Evolutionary conservation across 208 protist species (phyloP).

Genomic region (Endotrypanum monterogeii): DNA sequence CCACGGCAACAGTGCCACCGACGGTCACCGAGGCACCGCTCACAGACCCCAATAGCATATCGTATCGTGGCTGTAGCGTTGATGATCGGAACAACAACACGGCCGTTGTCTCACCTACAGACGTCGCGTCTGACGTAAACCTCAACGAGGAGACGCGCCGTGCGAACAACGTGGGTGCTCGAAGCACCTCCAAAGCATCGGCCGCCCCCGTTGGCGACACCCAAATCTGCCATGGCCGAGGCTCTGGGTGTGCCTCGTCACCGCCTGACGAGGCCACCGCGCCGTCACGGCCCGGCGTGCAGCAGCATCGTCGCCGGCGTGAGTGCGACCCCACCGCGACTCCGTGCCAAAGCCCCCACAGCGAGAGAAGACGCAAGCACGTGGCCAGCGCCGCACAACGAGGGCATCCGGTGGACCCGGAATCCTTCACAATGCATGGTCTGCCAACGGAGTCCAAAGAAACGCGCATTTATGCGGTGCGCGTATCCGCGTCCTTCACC

Average conservation of each 20-base stretch:
- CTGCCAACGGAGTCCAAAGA: conserved; percentile 52
- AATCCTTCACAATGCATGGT: not conserved
- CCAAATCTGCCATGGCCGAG: not conserved
- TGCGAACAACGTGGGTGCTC: not conserved
- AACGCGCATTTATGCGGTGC: conserved; percentile 54
- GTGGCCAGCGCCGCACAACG: not conserved
- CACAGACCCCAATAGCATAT: not conserved
- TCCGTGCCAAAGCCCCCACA: not conserved
- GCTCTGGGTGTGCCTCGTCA: not conserved
- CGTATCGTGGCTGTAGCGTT: not conserved
- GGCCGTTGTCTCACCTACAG: not conserved
- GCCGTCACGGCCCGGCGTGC: not conserved
- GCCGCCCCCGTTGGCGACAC: not conserved
- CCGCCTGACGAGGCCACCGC: not conserved
- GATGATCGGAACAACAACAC: not conserved
- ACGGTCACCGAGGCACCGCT: not conserved
- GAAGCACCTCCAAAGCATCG: not conserved
- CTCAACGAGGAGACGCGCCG: not conserved
- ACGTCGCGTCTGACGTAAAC: not conserved
- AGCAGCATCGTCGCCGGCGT: not conserved
- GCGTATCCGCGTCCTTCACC: conserved; percentile 18
- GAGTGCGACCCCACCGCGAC: not conserved
- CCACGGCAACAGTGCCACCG: not conserved
- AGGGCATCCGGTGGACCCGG: not conserved
- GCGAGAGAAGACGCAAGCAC: not conserved